Conservation (phyloP, 1,284 basidiomycete genomes). For the Cutaneotrichosporon curvatum region DNA sequence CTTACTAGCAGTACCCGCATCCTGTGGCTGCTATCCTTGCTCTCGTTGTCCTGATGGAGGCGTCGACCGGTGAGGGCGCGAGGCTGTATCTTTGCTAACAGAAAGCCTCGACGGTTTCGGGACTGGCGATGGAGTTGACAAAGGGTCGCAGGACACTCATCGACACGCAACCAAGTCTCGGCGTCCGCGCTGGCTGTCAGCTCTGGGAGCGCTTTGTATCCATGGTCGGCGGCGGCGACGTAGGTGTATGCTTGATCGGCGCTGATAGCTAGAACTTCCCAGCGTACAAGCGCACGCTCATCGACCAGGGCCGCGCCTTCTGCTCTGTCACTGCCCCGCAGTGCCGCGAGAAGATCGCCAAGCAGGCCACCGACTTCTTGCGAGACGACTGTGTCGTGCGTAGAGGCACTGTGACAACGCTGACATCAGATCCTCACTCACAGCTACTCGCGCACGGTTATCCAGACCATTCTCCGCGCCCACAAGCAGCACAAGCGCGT, state of each 20-base stretch:
- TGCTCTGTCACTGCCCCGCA: conserved; percentile 56
- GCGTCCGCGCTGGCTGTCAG: conserved; percentile 45
- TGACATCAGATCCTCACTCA: conserved; percentile 76
- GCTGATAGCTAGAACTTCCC: conserved; percentile 34
- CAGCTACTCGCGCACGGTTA: conserved; percentile 91
- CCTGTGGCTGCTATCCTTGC: conserved; percentile 48
- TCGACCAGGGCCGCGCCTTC: conserved; percentile 42
- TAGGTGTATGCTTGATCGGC: conserved; percentile 15
- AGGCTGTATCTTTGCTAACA: background rate
- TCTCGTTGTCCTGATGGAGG: conserved; percentile 43
- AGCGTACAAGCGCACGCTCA: conserved; percentile 37
- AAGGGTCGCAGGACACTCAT: conserved; percentile 34
- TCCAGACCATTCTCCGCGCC: conserved; percentile 82
- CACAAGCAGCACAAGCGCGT: conserved; percentile 80
- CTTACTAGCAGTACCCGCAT: conserved; percentile 32
- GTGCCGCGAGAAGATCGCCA: conserved; percentile 83
- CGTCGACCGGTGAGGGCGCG: conserved; percentile 35
- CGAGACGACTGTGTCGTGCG: conserved; percentile 84
- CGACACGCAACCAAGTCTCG: conserved; percentile 39
- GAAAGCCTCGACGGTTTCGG: conserved; percentile 40
- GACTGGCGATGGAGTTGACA: conserved; percentile 38
- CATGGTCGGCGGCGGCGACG: conserved; percentile 30
- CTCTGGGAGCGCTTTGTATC: conserved; percentile 45
- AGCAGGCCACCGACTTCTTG: conserved; percentile 83
- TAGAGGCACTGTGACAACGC: conserved; percentile 5